Conservation (phyloP, 2,329 filamentous ascomycete species). For the Pseudogymnoascus sp. region DNA sequence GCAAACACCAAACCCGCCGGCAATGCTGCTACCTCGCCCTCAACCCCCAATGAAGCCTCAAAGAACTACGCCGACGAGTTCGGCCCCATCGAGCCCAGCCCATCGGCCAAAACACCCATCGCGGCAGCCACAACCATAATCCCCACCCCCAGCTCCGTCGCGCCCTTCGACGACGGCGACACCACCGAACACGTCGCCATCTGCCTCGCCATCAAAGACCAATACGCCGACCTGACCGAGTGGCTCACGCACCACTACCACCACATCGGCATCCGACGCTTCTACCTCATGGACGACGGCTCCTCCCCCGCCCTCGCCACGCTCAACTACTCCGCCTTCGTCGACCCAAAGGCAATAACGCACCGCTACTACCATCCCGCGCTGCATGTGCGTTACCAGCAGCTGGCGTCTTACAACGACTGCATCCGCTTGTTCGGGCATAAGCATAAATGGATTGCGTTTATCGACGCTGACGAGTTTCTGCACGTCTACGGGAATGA, state of each 20-base stretch:
- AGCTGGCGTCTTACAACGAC: constrained; percentile 17
- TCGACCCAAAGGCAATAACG: constrained; percentile 19
- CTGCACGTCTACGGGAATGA: constrained; percentile 18
- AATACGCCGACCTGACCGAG: constrained; percentile 19
- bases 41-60: neutral
- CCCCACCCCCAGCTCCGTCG: neutral
- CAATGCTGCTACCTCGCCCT: too few relatives aligned
- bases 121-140: neutral
- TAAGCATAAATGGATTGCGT: constrained; percentile 27
- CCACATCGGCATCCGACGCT: constrained; percentile 20
- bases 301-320: constrained; percentile 18
- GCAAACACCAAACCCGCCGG: neutral
- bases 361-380: constrained; percentile 19
- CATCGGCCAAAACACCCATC: neutral
- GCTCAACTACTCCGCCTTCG: constrained; percentile 11
- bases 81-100: neutral
- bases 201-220: constrained; percentile 21
- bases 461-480: constrained; percentile 27
- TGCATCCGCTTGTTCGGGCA: constrained; percentile 20
- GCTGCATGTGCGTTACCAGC: constrained; percentile 12
- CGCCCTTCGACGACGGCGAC: neutral
- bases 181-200: constrained; percentile 29
- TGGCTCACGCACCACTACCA: constrained; percentile 23
- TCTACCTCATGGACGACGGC: constrained; percentile 25
- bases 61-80: neutral